Evolutionary conservation across 2,329 filamentous ascomycete species (phyloP).

Genomic region (Amauroascus verrucosus): DNA sequence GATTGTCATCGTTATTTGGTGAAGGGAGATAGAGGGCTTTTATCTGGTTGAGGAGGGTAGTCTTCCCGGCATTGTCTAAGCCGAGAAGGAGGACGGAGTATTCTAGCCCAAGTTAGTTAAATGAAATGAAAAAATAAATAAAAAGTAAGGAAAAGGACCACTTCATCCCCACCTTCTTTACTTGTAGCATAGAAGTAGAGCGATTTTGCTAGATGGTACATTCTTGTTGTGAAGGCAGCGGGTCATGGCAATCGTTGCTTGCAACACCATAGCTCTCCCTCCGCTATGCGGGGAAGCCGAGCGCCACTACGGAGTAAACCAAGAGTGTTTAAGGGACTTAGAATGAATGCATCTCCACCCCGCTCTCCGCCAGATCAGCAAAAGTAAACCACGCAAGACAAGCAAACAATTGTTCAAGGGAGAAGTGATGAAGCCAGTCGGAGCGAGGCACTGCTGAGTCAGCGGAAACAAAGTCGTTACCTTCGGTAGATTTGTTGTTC

Average conservation of each 20-base stretch:
- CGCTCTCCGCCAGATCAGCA: not conserved
- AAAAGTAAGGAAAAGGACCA: not conserved
- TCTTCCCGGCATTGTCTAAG: constrained; percentile 97
- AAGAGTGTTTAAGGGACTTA: not conserved
- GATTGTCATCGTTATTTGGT: constrained; percentile 28
- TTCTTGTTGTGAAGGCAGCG: constrained; percentile 30
- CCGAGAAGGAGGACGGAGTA: constrained; percentile 96
- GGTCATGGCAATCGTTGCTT: constrained; percentile 3
- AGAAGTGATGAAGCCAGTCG: no score
- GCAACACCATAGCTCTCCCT: not conserved
- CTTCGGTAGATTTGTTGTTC: no score
- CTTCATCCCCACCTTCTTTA: constrained; percentile 63
- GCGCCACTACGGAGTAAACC: not conserved
- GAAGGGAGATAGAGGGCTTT: constrained; percentile 63
- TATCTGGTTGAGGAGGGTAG: constrained; percentile 92
- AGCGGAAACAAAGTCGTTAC: no score
- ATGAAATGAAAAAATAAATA: not conserved
- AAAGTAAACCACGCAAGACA: not conserved
- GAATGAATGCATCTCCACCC: not conserved
- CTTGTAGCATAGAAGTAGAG: constrained; percentile 91
- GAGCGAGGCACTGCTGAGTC: no score
- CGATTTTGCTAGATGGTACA: constrained; percentile 95
- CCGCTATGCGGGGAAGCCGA: not conserved
- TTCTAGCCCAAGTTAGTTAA: constrained; percentile 45
- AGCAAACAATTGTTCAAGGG: no score